phyloP scores from a whole-genome alignment of 2,329 filamentous ascomycete genomes.

The Sordariomycetes sp. region DNA sequence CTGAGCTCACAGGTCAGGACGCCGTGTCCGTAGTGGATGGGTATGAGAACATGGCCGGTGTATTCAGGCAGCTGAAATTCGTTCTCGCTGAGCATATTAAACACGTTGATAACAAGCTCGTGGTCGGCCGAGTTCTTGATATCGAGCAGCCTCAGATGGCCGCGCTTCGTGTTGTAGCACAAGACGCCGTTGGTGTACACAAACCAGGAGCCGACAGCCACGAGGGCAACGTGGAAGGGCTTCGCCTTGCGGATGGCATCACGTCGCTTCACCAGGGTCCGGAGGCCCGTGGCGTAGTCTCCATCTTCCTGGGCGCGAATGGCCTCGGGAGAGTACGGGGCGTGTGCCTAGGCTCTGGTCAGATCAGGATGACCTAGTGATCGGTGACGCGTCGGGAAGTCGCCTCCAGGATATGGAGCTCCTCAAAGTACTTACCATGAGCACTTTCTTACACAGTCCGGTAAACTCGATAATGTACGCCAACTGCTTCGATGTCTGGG shows the following conservation, averaged over 20 bases:
- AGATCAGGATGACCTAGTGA: not conserved
- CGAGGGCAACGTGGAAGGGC: conserved; percentile 49
- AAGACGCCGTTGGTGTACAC: conserved; percentile 53
- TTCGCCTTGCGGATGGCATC: conserved; percentile 47
- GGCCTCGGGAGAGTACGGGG: not conserved
- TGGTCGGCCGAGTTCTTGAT: conserved; percentile 34
- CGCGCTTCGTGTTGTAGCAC: conserved; percentile 44
- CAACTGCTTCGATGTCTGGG: not conserved
- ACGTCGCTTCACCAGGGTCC: conserved; percentile 49
- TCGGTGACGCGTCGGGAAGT: not conserved
- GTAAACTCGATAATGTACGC: not conserved
- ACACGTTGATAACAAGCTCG: conserved; percentile 48
- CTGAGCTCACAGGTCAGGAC: conserved; percentile 41
- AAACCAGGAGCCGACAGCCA: conserved; percentile 51
- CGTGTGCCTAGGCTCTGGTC: not conserved
- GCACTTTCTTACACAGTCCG: not conserved
- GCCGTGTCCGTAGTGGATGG: conserved; percentile 45
- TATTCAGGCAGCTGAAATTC: conserved; percentile 21
- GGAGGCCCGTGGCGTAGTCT: conserved; percentile 21
- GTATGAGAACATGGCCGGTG: conserved; percentile 33
- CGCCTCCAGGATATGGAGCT: not conserved
- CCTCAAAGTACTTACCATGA: not conserved
- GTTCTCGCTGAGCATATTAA: conserved; percentile 22
- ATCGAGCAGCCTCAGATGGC: conserved; percentile 45
- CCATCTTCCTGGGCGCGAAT: not conserved